These are phyloP conservation scores for Apiotrichum mycotoxinovorans DNA, from an alignment of 1,284 basidiomycete species.

Conservation along the genomic window DNA sequence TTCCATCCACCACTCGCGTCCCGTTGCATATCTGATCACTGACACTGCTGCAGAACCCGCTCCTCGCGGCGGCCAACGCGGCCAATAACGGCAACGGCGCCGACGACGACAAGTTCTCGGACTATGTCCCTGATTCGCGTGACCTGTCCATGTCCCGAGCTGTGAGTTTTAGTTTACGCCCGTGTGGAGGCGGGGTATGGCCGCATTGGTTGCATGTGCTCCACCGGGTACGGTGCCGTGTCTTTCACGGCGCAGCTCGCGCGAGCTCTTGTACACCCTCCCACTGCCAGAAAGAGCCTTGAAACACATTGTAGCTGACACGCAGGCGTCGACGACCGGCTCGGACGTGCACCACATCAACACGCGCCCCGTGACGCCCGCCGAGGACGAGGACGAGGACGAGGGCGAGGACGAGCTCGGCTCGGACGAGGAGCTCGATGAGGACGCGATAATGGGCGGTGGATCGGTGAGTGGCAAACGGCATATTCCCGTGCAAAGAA, in stretches of 20 bases:
- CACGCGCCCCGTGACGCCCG: slow-evolving; percentile 35
- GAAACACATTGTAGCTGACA: background rate
- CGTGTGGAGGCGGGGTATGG: background rate
- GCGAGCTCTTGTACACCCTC: too few relatives aligned
- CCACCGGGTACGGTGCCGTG: too few relatives aligned
- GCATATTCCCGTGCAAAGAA: background rate
- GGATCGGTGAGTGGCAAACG: slow-evolving; percentile 9
- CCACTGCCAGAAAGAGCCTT: background rate
- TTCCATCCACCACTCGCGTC: background rate
- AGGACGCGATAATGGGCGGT: slow-evolving; percentile 18
- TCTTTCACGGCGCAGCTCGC: too few relatives aligned
- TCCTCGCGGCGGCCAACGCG: slow-evolving; percentile 44
- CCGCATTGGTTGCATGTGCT: background rate
- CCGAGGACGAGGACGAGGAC: slow-evolving; percentile 26
- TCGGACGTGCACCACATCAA: slow-evolving; percentile 43
- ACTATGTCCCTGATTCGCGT: slow-evolving; percentile 45
- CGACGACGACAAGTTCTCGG: slow-evolving; percentile 49
- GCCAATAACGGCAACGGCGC: slow-evolving; percentile 12
- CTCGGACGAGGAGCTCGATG: slow-evolving; percentile 32
- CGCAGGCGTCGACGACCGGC: slow-evolving; percentile 38
- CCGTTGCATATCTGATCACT: background rate
- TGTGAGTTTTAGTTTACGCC: slow-evolving; percentile 31
- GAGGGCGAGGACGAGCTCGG: slow-evolving; percentile 33
- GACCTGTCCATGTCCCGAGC: slow-evolving; percentile 47
- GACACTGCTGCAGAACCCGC: slow-evolving; percentile 35